Base-by-base conservation (phyloP, 202 grass and related monocot genomes). In the Schoenoplectus tabernaemontani region DNA sequence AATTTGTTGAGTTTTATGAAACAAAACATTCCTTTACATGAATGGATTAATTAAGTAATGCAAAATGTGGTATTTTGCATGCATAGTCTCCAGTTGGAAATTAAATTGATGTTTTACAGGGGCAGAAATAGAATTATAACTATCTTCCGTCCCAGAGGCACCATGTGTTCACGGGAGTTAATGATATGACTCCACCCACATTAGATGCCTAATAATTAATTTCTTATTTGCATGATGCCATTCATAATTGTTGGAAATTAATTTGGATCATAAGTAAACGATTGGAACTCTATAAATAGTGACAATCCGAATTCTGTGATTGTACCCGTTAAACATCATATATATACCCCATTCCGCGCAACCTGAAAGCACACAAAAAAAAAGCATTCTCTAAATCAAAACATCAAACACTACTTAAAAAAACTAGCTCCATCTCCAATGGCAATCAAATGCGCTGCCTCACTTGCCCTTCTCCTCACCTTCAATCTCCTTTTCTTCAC, bases 401-500 rank as follows among this genome's bases (percentile, higher is more conserved):
- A 61, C 2, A 78, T 47, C 76, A 78, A 60, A 24, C 54, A 38
- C 20, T 23, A n/a, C n/a, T n/a, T n/a, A n/a, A 28, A 42, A 34
- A 47, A n/a, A n/a, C 48, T 57, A 50, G 26, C 33, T 63, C 28
- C 42, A 28, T 22, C 9, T 72, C 26, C 74, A 19, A 86, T 86
- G 84, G 84, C 86, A 53, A 60, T 70, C 37, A 77, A 60, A 37
- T 39, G 13, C 48, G 39, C 72, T 37, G 73, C 85, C 7, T 79
- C 80, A 20, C 17, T 54, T 2, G 67, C 77, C 57, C 82, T 88
- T 42, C 66, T 88, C 57, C 77, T 88, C 22, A 47, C 59, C n/a
- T 28, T 88, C 60, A 88, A 82, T 37, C 82, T 88, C 22, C 38
- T 82, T 59, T 82, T 84, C 61, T 84, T 88, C 59, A 51, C 78